A percentile compares a stretch with the other conserved stretches of the same genome.
Evolutionary conservation across 2,329 filamentous ascomycete species (phyloP).

Genomic region (Hypoxylon sp.): DNA sequence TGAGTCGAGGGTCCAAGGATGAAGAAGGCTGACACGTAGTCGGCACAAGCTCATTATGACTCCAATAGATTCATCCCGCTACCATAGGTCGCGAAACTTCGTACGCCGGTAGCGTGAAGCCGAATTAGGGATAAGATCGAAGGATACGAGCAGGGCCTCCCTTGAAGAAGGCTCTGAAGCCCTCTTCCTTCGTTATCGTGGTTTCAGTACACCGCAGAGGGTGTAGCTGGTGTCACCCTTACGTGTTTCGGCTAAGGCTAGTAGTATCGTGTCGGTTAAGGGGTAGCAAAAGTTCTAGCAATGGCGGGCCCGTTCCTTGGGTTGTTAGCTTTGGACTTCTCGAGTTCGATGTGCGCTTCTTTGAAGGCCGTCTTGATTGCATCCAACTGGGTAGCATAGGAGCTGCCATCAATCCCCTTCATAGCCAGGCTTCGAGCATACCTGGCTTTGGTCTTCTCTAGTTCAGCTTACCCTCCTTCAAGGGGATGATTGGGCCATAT

Average conservation of each 20-base stretch:
- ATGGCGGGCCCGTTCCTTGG: not conserved
- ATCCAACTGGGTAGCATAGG: not conserved
- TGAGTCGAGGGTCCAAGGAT: not conserved
- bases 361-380: not conserved
- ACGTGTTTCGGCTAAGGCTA: constrained; percentile 81
- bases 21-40: not conserved
- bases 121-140: constrained; percentile 96
- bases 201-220: constrained; percentile 86
- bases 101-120: constrained; percentile 96
- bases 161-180: constrained; percentile 98
- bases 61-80: not conserved
- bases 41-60: not conserved
- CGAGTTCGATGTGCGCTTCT: too few species aligned
- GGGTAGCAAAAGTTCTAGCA: not conserved
- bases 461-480: too few species aligned
- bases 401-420: too few species aligned
- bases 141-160: constrained; percentile 95
- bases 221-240: constrained; percentile 94
- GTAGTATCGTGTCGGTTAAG: not conserved
- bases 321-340: not conserved
- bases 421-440: too few species aligned
- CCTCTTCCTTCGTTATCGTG: constrained; percentile 91
- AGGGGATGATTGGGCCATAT: too few species aligned
- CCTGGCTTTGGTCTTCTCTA: too few species aligned
- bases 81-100: constrained; percentile 80